Conservation (phyloP, 306 rosid species). For the Datisca glomerata region DNA sequence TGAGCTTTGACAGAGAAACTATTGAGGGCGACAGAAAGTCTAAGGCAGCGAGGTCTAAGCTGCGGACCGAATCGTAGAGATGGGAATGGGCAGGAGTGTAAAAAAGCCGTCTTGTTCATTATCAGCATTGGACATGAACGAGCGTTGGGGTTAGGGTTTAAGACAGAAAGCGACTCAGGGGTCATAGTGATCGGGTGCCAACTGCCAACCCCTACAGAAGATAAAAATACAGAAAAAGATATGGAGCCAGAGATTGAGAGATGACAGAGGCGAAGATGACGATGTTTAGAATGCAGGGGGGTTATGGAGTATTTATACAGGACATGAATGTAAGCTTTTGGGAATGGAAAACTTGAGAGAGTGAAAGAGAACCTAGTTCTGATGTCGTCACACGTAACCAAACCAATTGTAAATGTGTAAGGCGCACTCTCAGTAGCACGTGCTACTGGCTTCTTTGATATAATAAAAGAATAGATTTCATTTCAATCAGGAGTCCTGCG, state of each 20-base stretch:
- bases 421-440: too few species aligned
- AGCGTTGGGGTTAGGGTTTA: conserved; percentile 44
- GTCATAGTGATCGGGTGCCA: neutral
- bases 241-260: too few species aligned
- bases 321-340: neutral
- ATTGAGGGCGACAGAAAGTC: conserved; percentile 13
- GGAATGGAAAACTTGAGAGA: neutral
- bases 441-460: too few species aligned
- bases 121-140: conserved; percentile 11
- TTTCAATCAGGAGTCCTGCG: too few species aligned
- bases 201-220: too few species aligned
- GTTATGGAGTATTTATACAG: neutral
- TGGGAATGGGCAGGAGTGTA: conserved; percentile 8
- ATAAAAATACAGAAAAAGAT: too few species aligned
- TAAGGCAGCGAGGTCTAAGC: conserved; percentile 18
- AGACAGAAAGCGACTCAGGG: conserved; percentile 36
- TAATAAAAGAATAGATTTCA: too few species aligned
- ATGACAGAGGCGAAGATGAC: neutral
- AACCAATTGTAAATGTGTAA: too few species aligned
- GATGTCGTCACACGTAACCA: too few species aligned
- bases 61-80: conserved; percentile 34
- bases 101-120: conserved; percentile 12
- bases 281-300: neutral
- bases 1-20: conserved; percentile 14
- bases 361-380: neutral